Base-by-base conservation (phyloP, 2,329 filamentous ascomycete species). In the Sphaceloma murrayae region DNA sequence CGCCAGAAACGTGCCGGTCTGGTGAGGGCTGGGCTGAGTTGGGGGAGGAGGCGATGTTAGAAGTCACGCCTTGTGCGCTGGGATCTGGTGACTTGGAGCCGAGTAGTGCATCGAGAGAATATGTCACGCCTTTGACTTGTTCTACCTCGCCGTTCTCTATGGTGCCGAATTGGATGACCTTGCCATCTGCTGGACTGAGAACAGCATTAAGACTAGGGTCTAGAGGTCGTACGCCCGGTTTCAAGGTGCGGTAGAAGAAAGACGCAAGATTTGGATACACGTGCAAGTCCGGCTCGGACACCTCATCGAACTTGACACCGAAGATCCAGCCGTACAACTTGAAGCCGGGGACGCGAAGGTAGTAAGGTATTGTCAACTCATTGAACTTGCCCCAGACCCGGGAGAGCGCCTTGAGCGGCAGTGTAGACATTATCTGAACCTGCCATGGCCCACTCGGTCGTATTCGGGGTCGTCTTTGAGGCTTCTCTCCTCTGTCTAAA, bases 81-180 rank as follows among this genome's bases (percentile, higher is more conserved):
- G 49, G 70, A 69, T 51, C 75, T 49, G 48, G 56, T 2, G 60
- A 53, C 45, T 62, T 47, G 52, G 63, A 63, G 42, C 91, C 91
- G 2, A 98, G 74, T 1, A 98, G 74, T 5, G 91, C 88, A 60
- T 98, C 91, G 45, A 98, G 75, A 53, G 82, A 94, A 65, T 98
- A 98, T 1, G 91, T 98, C 73, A 98, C 91, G 48, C 91, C 91
- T 66, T 98, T 98, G 51, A 98, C 89, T 66, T 98, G 91, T 62
- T 98, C 91, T 32, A 98, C 93, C 58, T 95, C 86, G 36, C 89
- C 88, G 56, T 88, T 79, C 56, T 93, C 82, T 46, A 98, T 95
- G 54, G 79, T 80, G 8, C 91, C 91, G 54, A 87, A 95, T 56
- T 96, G 89, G 18, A 98, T 75, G 34, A 98, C 75, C 51, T 83